Conservation (phyloP, 371 early-diverging fungal species). For the Mortierella sp. region DNA sequence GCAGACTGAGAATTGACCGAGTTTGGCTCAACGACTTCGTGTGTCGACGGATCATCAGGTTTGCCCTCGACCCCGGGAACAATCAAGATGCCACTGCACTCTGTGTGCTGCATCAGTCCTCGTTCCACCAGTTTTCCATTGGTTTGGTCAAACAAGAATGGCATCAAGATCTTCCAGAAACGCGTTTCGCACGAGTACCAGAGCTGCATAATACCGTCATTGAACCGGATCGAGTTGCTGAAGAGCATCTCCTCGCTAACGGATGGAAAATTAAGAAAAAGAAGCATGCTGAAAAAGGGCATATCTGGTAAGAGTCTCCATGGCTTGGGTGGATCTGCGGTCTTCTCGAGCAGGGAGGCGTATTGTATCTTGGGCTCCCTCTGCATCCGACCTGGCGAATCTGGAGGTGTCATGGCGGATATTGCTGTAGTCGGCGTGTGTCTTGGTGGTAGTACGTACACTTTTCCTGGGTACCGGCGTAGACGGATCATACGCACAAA, state of each 20-base stretch:
- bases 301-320: conserved; percentile 37
- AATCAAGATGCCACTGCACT: conserved; percentile 38
- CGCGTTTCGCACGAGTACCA: conserved; percentile 47
- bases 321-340: conserved; percentile 25
- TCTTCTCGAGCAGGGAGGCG: conserved; percentile 6
- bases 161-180: conserved; percentile 32
- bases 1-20: conserved; percentile 15
- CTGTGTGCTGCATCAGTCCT: conserved; percentile 30
- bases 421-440: conserved; percentile 1
- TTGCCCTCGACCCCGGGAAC: conserved; percentile 39
- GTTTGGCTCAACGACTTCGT: conserved; percentile 23
- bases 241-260: conserved; percentile 27
- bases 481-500: conserved; percentile 45
- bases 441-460: conserved; percentile 41
- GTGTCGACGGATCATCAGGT: conserved; percentile 20
- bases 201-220: conserved; percentile 45
- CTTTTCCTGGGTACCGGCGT: conserved; percentile 49
- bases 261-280: conserved; percentile 19
- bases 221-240: conserved; percentile 33
- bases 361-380: conserved; percentile 9
- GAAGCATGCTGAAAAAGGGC: conserved; percentile 38
- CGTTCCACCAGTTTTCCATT: conserved; percentile 42
- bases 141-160: conserved; percentile 36
- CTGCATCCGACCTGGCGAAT: conserved; percentile 1
- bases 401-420: neutral